Percentiles rank a stretch among this genome's conserved stretches.
phyloP scores from a whole-genome alignment of 1,284 basidiomycete genomes.

The Ceratobasidium sp. region DNA sequence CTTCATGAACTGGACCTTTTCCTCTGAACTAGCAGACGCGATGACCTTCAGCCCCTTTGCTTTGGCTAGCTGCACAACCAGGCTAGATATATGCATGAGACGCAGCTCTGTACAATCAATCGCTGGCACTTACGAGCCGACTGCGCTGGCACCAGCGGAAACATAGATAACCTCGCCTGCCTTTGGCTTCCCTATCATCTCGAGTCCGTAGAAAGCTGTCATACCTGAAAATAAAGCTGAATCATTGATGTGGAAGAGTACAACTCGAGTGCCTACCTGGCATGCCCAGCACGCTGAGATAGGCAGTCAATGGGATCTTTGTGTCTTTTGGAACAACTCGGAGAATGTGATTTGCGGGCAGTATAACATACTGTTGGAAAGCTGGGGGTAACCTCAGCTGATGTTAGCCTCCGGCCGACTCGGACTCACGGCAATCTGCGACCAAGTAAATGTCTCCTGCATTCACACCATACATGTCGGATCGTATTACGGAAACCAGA shows the following conservation, averaged over 20 bases:
- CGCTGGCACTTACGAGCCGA: slow-evolving; percentile 57
- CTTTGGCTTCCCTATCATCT: slow-evolving; percentile 58
- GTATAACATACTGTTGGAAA: slow-evolving; percentile 11
- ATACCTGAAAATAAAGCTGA: slow-evolving; percentile 48
- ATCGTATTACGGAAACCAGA: slow-evolving; percentile 34
- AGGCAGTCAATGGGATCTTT: not conserved
- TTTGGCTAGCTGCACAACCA: slow-evolving; percentile 58
- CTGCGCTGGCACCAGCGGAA: slow-evolving; percentile 64
- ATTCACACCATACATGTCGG: slow-evolving; percentile 25
- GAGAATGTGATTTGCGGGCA: not conserved
- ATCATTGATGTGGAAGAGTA: not conserved
- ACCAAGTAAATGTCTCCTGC: slow-evolving; percentile 26
- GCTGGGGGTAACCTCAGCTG: not conserved
- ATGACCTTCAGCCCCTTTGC: slow-evolving; percentile 57
- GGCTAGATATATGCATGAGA: slow-evolving; percentile 24
- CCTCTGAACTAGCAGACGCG: slow-evolving; percentile 57
- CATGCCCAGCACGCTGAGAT: slow-evolving; percentile 24
- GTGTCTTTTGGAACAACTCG: slow-evolving; percentile 1
- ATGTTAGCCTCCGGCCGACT: not conserved
- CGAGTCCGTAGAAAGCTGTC: slow-evolving; percentile 55
- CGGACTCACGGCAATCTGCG: slow-evolving; percentile 4
- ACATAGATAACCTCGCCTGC: slow-evolving; percentile 68
- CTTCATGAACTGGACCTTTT: slow-evolving; percentile 58
- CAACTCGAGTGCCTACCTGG: slow-evolving; percentile 2
- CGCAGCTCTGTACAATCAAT: not conserved